Conservation (phyloP, 495 filamentous ascomycete species). For the Pseudoneurospora amorphoporcata region DNA sequence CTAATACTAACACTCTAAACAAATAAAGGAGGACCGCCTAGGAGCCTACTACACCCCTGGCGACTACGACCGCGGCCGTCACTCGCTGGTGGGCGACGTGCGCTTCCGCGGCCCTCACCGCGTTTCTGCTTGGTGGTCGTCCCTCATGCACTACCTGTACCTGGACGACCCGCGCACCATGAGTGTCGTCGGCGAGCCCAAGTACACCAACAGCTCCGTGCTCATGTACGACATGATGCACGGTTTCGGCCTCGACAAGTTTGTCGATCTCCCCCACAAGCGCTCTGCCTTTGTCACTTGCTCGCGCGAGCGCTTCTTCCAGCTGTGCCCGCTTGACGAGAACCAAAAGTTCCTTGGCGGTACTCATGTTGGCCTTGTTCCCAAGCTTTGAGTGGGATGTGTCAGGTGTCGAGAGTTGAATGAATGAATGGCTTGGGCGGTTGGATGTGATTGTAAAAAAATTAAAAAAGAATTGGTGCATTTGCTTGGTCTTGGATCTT, state of each 20-base stretch:
- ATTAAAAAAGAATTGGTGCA: neutral
- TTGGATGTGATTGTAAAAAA: neutral
- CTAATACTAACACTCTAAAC: slow-evolving; percentile 1
- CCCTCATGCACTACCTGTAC: slow-evolving; percentile 60
- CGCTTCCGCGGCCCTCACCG: slow-evolving; percentile 53
- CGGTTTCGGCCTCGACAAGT: slow-evolving; percentile 54
- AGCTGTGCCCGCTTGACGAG: slow-evolving; percentile 49
- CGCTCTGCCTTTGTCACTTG: slow-evolving; percentile 50
- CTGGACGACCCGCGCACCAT: slow-evolving; percentile 57
- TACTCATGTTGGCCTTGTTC: slow-evolving; percentile 33
- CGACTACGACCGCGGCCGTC: slow-evolving; percentile 57
- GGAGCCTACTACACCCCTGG: slow-evolving; percentile 54
- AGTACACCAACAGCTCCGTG: slow-evolving; percentile 47
- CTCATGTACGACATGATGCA: slow-evolving; percentile 57
- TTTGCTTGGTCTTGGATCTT: neutral
- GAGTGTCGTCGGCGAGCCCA: slow-evolving; percentile 55
- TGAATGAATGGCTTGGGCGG: neutral
- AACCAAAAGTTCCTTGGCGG: slow-evolving; percentile 38
- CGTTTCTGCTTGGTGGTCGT: slow-evolving; percentile 59
- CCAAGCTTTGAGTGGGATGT: slow-evolving; percentile 27
- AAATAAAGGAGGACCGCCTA: slow-evolving; percentile 49
- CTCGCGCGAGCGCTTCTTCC: slow-evolving; percentile 58
- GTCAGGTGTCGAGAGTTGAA: neutral
- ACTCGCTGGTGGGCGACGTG: slow-evolving; percentile 57
- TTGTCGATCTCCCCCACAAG: slow-evolving; percentile 57